A percentile compares a stretch with the other conserved stretches of the same genome.
These are phyloP conservation scores for Debaryomycetaceae sp. DNA, from an alignment of 1,139 yeast genomes.

Conservation along the genomic window DNA sequence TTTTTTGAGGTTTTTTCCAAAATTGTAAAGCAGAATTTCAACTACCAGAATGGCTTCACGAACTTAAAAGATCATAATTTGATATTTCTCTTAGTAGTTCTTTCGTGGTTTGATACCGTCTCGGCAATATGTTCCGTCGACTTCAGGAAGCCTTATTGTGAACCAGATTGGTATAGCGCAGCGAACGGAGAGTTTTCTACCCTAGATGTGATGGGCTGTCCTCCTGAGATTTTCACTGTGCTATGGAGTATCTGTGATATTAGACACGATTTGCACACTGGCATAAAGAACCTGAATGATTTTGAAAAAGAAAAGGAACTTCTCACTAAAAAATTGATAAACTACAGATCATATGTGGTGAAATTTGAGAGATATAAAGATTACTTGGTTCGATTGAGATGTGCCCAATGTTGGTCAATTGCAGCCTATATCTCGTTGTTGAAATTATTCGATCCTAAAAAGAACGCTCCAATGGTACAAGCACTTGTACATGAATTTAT, in stretches of 20 bases:
- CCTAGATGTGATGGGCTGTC: conserved; percentile 16
- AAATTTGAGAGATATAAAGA: conserved; percentile 2
- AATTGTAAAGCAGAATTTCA: conserved; percentile 9
- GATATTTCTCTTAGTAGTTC: conserved; percentile 6
- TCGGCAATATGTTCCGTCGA: conserved; percentile 14
- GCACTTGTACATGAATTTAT: conserved; percentile 13
- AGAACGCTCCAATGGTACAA: conserved; percentile 4
- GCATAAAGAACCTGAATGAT: not conserved
- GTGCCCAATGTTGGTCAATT: conserved; percentile 16
- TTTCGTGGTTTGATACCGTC: conserved; percentile 17
- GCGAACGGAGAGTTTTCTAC: conserved; percentile 10
- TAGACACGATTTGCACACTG: conserved; percentile 8
- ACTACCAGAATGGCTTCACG: not conserved
- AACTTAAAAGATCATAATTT: conserved; percentile 6
- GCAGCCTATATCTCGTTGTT: conserved; percentile 12
- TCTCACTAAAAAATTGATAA: not conserved
- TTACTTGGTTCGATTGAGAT: conserved; percentile 8
- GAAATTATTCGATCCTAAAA: conserved; percentile 7
- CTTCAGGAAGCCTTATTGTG: conserved; percentile 13
- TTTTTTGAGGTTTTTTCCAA: conserved; percentile 12
- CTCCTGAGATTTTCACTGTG: conserved; percentile 14
- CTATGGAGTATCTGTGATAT: conserved; percentile 12
- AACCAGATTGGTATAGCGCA: conserved; percentile 14
- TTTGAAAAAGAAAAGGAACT: no score
- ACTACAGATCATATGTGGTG: conserved; percentile 1